Conservation (phyloP, 495 filamentous ascomycete species). For the Talaromyces adpressus region DNA sequence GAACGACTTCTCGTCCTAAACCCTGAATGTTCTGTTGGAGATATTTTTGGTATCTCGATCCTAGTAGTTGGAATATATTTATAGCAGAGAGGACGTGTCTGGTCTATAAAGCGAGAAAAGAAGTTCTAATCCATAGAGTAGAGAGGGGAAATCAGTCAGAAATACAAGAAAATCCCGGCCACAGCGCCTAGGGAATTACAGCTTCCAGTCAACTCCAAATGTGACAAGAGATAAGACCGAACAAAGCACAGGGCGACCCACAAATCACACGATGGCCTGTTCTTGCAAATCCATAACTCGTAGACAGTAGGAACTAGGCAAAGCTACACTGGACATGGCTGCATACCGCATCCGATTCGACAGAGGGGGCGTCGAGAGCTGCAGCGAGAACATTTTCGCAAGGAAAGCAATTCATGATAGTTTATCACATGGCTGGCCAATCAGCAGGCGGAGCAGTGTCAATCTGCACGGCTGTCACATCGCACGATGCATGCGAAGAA, state of each 20-base stretch:
- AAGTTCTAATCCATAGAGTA: not conserved
- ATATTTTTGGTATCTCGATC: not conserved
- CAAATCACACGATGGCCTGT: not conserved
- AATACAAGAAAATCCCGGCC: not conserved
- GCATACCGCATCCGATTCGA: not conserved
- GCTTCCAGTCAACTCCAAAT: not conserved
- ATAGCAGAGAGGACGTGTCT: not conserved
- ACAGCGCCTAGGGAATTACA: not conserved
- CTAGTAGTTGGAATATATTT: not conserved
- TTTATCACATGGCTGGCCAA: slow-evolving; percentile 2
- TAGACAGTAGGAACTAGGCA: not conserved
- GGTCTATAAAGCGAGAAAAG: not conserved
- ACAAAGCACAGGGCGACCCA: not conserved
- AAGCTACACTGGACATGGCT: not conserved
- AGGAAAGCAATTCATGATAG: not conserved
- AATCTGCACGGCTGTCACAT: slow-evolving; percentile 9
- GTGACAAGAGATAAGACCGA: not conserved
- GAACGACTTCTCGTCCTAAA: not conserved
- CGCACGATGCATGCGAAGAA: not conserved
- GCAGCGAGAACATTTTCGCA: not conserved
- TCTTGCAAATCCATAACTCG: not conserved
- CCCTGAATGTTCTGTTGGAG: not conserved
- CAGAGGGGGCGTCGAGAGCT: not conserved
- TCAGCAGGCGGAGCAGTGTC: not conserved
- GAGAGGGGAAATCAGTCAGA: not conserved